These are phyloP conservation scores for Prunus campanulata DNA, from an alignment of 306 rosid species.

Conservation along the genomic window DNA sequence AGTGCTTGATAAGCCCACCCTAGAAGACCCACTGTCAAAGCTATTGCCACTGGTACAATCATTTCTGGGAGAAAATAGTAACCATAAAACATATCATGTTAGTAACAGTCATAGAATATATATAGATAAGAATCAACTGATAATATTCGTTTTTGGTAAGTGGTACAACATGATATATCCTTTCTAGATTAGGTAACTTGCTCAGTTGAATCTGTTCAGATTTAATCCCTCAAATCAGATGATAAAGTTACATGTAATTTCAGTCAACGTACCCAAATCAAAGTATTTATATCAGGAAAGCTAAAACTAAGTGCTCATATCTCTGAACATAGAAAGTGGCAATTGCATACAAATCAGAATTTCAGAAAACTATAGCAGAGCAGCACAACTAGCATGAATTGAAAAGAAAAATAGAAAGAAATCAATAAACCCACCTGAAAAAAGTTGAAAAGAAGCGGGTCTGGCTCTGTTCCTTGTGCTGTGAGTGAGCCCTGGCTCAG, in stretches of 20 bases:
- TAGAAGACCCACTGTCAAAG: conserved; percentile 46
- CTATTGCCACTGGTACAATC: conserved; percentile 50
- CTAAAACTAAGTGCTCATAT: not conserved
- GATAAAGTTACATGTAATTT: not conserved
- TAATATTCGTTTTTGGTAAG: not conserved
- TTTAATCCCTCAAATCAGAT: not conserved
- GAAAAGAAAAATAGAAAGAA: not conserved
- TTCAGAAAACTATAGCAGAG: not conserved
- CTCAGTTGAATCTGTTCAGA: not conserved
- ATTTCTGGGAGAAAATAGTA: conserved; percentile 35
- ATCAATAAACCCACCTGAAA: conserved; percentile 20
- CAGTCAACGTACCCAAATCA: not conserved
- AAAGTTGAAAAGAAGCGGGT: conserved; percentile 8
- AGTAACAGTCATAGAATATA: not conserved
- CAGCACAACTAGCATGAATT: not conserved
- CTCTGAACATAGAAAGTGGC: not conserved
- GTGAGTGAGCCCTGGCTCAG: not conserved
- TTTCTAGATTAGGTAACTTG: not conserved
- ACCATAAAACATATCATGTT: not conserved
- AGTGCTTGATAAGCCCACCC: conserved; percentile 54
- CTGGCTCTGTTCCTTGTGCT: not conserved
- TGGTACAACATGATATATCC: too few relatives aligned
- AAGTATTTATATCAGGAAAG: not conserved
- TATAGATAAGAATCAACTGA: not conserved
- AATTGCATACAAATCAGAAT: not conserved